These are phyloP conservation scores for Panicum virgatum DNA, from an alignment of 202 grass and related monocot species.

Conservation along the genomic window DNA sequence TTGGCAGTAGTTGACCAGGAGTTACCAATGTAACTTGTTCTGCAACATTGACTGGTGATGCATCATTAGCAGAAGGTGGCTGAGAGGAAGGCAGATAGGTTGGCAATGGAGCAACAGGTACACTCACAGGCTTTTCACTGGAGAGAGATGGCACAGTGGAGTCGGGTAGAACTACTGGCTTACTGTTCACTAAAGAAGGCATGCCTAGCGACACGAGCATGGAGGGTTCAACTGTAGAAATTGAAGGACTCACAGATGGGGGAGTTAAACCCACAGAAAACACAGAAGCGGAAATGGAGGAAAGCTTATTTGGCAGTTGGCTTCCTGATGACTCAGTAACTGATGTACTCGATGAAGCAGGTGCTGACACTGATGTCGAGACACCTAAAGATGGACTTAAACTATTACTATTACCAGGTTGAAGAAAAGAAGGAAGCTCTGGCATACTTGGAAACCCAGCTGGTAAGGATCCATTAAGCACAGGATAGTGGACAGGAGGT, in stretches of 20 bases:
- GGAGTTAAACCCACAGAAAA: conserved; percentile 50
- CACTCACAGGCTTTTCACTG: conserved; percentile 44
- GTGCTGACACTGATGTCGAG: conserved; percentile 35
- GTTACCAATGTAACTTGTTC: conserved; percentile 44
- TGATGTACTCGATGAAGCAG: conserved; percentile 42
- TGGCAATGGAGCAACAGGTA: too few species aligned
- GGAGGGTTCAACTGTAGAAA: conserved; percentile 36
- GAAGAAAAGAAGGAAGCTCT: conserved; percentile 66
- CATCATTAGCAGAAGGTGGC: conserved; percentile 26
- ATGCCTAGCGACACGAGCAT: conserved; percentile 27
- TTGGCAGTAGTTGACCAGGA: conserved; percentile 63
- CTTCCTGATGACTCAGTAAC: conserved; percentile 54
- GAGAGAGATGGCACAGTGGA: conserved; percentile 38
- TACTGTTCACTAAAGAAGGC: conserved; percentile 42
- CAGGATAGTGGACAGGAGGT: conserved; percentile 78
- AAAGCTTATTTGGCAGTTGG: conserved; percentile 52
- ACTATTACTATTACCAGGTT: conserved; percentile 52
- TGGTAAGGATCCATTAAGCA: conserved; percentile 55
- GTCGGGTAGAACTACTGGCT: conserved; percentile 26
- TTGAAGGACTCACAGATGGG: conserved; percentile 37
- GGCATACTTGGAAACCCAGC: conserved; percentile 72
- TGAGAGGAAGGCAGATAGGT: conserved; percentile 36
- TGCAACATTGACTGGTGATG: conserved; percentile 34
- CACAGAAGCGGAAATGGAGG: conserved; percentile 39
- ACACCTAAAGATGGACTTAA: conserved; percentile 46